Evolutionary conservation across 768 basidiomycete species (phyloP), one percentile per base, ranked within the genome.

Genomic region (Austroboletus festivus): DNA sequence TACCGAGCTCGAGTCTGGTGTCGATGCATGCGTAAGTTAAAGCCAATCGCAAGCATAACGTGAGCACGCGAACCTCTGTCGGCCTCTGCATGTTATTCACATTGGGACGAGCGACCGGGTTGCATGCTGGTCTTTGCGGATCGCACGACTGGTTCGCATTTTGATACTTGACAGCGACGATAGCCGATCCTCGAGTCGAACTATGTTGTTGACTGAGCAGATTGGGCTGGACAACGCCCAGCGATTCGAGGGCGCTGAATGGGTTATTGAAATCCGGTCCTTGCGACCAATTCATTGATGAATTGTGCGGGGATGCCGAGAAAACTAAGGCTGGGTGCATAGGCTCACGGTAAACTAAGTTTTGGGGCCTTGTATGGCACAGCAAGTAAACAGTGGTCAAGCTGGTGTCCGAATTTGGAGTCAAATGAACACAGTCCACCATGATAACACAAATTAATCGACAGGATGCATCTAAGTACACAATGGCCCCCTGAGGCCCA

Each of bases 11-110:
- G 52, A 23, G 38, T 13, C 54, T 57, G 12, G 13, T 1, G 10
- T 38, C 16, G 38, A 49, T 22, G 5, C 13, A 8, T 37, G 30
- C 1, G 15, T 42, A 12, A 51, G n/a, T n/a, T n/a, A n/a, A n/a
- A n/a, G 38, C n/a, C 26, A 31, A 19, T 30, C n/a, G 30, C 10
- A 44, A 15, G 21, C 15, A 15, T 19, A 35, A 44, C 38, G 6
- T 18, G 20, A 26, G 16, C 1, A 4, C 15, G 20, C 52, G 22
- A 30, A 64, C 61, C 31, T 42, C 21, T 21, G 34, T n/a, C 16
- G 4, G 13, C 31, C 13, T 22, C 16, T 41, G 40, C 23, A 11
- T 50, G 0, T n/a, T 7, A 11, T 28, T 21, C 3, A 33, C 30
- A 22, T 41, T 47, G 13, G 34, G 47, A n/a, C 35, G 47, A 31